A percentile compares a stretch with the other conserved stretches of the same genome.
phyloP scores from a whole-genome alignment of 495 filamentous ascomycete genomes.

The Xylaria intraflava region DNA sequence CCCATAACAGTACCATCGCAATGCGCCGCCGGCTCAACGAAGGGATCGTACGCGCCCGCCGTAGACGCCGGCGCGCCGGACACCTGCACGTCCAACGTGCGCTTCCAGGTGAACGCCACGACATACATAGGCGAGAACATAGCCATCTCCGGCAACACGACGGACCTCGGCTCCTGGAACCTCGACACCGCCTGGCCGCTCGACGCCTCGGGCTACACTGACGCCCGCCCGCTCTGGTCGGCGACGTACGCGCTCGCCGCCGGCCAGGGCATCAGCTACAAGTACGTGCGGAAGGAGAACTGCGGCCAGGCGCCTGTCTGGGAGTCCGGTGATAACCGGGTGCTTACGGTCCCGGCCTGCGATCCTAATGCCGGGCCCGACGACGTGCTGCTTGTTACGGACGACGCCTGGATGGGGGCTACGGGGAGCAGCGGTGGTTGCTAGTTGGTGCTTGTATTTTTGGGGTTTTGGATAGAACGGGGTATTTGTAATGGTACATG shows the following conservation, averaged over 20 bases:
- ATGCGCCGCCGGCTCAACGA: conserved; percentile 30
- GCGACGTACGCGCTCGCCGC: conserved; percentile 20
- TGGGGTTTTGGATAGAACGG: background rate
- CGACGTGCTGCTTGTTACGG: conserved; percentile 15
- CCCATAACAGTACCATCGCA: conserved; percentile 14
- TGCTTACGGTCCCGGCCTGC: conserved; percentile 30
- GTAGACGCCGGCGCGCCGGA: conserved; percentile 34
- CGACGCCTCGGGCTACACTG: conserved; percentile 18
- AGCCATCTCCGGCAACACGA: conserved; percentile 31
- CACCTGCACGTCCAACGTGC: conserved; percentile 32
- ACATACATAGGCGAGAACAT: conserved; percentile 47
- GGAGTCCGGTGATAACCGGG: conserved; percentile 29
- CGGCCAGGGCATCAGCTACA: conserved; percentile 28
- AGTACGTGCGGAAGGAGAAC: conserved; percentile 35
- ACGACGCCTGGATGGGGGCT: conserved; percentile 33
- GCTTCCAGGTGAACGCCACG: conserved; percentile 38
- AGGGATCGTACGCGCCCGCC: conserved; percentile 35
- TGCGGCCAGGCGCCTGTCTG: conserved; percentile 33
- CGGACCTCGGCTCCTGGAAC: conserved; percentile 26
- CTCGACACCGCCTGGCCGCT: conserved; percentile 17
- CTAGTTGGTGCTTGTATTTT: conserved; percentile 3
- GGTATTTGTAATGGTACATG: no score
- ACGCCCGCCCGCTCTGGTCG: conserved; percentile 28
- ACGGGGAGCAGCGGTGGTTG: conserved; percentile 19
- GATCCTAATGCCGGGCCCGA: conserved; percentile 12